These are phyloP conservation scores for Salvia rosmarinus DNA, from an alignment of 257 asterid species.

Conservation along the genomic window DNA sequence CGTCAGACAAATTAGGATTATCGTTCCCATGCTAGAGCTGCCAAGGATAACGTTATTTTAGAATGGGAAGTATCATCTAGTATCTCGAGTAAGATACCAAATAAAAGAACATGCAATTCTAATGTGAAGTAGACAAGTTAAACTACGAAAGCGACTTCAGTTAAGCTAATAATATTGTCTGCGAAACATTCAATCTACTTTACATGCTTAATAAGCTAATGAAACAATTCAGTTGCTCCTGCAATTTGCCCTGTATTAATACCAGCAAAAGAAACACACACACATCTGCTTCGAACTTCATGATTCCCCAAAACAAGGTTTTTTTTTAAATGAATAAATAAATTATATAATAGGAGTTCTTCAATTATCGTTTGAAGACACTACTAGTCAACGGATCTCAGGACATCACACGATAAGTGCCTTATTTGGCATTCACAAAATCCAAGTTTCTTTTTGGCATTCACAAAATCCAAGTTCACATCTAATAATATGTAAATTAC, in stretches of 20 bases:
- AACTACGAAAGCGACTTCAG: neutral
- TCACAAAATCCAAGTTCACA: too few relatives aligned
- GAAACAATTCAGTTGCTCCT: neutral
- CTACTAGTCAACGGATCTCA: conserved; percentile 1
- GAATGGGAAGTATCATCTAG: neutral
- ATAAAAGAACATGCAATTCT: neutral
- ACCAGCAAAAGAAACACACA: neutral
- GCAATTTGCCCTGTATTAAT: conserved; percentile 12
- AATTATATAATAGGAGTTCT: neutral
- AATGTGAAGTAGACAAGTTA: neutral
- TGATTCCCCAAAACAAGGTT: neutral
- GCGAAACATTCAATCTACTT: conserved; percentile 25
- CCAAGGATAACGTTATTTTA: neutral
- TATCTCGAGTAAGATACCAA: neutral
- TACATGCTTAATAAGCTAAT: conserved; percentile 9
- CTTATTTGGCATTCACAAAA: too few relatives aligned
- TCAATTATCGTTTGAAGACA: neutral
- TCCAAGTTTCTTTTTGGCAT: too few relatives aligned
- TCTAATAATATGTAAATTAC: too few relatives aligned
- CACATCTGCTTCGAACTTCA: neutral
- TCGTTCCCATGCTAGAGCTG: conserved; percentile 81
- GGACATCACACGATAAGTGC: too few relatives aligned
- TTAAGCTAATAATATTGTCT: conserved; percentile 7
- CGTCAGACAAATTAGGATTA: conserved; percentile 72
- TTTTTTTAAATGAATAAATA: neutral